phyloP scores from a whole-genome alignment of 345 rosid genomes.

The Eucalyptus cloeziana region DNA sequence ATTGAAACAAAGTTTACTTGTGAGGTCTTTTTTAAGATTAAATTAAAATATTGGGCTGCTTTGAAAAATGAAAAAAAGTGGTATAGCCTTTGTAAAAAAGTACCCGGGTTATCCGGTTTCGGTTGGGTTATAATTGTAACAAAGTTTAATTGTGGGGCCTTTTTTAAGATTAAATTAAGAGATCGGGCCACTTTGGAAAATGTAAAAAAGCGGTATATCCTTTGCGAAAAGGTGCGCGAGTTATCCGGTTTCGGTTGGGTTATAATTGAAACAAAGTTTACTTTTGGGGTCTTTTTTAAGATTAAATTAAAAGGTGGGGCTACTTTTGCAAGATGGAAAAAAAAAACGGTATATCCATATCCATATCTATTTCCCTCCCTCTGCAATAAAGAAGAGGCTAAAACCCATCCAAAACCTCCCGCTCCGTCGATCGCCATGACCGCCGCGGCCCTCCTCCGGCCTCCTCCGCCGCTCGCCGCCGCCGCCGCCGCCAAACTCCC shows the following conservation, averaged over 20 bases:
- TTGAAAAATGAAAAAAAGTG: too few species aligned
- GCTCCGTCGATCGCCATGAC: neutral
- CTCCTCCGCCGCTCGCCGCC: conserved; percentile 2
- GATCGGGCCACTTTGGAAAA: neutral
- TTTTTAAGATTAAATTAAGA: too few species aligned
- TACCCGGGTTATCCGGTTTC: too few species aligned
- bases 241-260: neutral
- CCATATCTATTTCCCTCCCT: neutral
- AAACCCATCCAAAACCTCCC: conserved; percentile 9
- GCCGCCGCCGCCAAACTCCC: neutral
- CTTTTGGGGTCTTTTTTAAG: neutral
- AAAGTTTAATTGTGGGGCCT: neutral
- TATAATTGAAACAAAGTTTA: neutral
- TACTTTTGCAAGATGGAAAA: neutral
- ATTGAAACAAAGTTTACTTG: too few species aligned
- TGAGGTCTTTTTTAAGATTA: too few species aligned
- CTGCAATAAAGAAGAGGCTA: neutral
- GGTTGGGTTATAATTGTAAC: neutral
- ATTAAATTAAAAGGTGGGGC: neutral
- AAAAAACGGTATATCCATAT: neutral
- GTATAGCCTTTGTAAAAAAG: too few species aligned
- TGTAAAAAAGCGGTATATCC: neutral
- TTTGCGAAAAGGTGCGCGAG: neutral
- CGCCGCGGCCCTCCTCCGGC: neutral
- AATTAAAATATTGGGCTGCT: too few species aligned